These are phyloP conservation scores for Fusarium illudens DNA, from an alignment of 2,329 filamentous ascomycete species.

Conservation along the genomic window DNA sequence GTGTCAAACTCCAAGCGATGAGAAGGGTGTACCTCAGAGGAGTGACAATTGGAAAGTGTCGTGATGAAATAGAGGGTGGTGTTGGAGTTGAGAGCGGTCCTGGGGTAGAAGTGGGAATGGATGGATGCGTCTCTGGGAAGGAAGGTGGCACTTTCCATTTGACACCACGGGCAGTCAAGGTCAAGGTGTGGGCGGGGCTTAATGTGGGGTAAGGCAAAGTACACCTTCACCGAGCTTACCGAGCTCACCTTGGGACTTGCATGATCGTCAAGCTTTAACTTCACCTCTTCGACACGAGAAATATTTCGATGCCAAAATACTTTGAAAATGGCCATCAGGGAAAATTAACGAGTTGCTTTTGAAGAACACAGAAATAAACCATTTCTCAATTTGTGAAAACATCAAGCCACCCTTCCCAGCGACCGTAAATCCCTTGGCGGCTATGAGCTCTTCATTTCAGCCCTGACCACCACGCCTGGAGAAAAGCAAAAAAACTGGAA, in stretches of 20 bases:
- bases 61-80: slow-evolving; percentile 6
- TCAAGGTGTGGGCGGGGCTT: slow-evolving; percentile 27
- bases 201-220: slow-evolving; percentile 34
- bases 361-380: neutral
- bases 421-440: neutral
- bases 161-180: neutral
- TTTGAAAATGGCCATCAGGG: neutral
- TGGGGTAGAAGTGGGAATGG: slow-evolving; percentile 30
- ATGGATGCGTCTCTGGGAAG: slow-evolving; percentile 6
- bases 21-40: neutral
- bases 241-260: neutral
- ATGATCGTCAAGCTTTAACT: neutral
- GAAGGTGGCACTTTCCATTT: slow-evolving; percentile 32
- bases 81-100: neutral
- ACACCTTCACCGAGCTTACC: slow-evolving; percentile 17
- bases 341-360: neutral
- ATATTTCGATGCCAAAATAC: neutral
- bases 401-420: neutral
- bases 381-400: slow-evolving; percentile 12
- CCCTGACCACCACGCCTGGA: neutral
- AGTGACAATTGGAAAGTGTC: neutral
- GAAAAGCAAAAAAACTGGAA: neutral
- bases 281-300: neutral
- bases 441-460: neutral
- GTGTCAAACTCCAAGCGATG: neutral